These are phyloP conservation scores for Deinandra increscens DNA, from an alignment of 129 eudicot genomes.

Conservation along the genomic window DNA sequence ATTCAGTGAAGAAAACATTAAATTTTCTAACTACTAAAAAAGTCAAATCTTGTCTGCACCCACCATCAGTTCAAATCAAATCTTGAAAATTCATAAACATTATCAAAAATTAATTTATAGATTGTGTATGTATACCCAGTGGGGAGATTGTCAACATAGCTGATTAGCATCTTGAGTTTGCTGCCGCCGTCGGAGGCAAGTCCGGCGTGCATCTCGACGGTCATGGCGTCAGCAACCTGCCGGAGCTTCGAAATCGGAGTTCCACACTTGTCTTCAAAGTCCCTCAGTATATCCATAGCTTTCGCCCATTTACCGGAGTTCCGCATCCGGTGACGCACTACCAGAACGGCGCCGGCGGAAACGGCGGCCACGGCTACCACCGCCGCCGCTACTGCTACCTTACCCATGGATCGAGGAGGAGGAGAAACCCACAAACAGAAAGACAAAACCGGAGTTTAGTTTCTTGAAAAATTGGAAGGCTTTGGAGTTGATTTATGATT, in stretches of 20 bases:
- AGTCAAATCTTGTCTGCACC: conserved; percentile 18
- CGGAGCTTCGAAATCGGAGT: conserved; percentile 63
- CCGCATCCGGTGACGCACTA: conserved; percentile 67
- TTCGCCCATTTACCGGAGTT: conserved; percentile 65
- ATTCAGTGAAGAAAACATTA: neutral
- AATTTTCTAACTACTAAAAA: conserved; percentile 6
- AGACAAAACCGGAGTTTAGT: neutral
- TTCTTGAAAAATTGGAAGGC: conserved; percentile 13
- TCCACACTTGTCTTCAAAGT: conserved; percentile 67
- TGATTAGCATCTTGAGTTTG: conserved; percentile 95
- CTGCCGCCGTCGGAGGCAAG: conserved; percentile 96
- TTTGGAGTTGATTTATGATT: conserved; percentile 7
- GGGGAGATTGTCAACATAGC: conserved; percentile 94
- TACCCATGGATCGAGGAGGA: conserved; percentile 46
- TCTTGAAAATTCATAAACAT: conserved; percentile 30
- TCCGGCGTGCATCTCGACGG: conserved; percentile 98
- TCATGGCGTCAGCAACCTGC: conserved; percentile 94
- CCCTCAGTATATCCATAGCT: conserved; percentile 63
- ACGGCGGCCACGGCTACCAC: conserved; percentile 79
- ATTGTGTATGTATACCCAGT: conserved; percentile 56
- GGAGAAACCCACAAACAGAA: neutral
- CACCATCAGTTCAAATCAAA: conserved; percentile 15
- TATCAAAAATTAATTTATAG: neutral
- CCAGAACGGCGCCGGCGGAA: conserved; percentile 67
- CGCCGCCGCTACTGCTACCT: conserved; percentile 68